These are phyloP conservation scores for Paradendryphiella salina DNA, from an alignment of 2,329 filamentous ascomycete genomes.

Conservation along the genomic window DNA sequence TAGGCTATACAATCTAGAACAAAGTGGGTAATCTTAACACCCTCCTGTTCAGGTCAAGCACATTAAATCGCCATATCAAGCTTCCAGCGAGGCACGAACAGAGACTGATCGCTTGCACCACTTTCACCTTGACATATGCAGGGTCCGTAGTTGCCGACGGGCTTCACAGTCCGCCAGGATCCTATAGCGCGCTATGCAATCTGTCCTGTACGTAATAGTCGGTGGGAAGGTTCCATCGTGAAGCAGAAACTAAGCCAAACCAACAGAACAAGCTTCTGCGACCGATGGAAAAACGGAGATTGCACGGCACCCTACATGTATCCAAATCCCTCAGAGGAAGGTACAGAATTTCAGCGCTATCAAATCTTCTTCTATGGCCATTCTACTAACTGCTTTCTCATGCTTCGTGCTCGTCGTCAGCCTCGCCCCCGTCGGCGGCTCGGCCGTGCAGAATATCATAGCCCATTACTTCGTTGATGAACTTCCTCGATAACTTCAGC, in stretches of 20 bases:
- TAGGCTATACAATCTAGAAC: slow-evolving; percentile 18
- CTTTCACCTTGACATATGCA: slow-evolving; percentile 5
- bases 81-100: slow-evolving; percentile 5
- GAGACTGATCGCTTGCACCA: slow-evolving; percentile 11
- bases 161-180: slow-evolving; percentile 9
- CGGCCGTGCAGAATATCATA: slow-evolving; percentile 43
- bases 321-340: slow-evolving; percentile 1
- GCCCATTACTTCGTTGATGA: slow-evolving; percentile 44
- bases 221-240: slow-evolving; percentile 19
- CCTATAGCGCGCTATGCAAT: slow-evolving; percentile 20
- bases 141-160: slow-evolving; percentile 22
- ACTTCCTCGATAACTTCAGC: slow-evolving; percentile 34
- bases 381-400: slow-evolving; percentile 6
- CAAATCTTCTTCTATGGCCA: neutral
- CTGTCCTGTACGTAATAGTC: slow-evolving; percentile 29
- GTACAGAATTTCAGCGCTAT: slow-evolving; percentile 5
- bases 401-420: slow-evolving; percentile 28
- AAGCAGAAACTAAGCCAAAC: slow-evolving; percentile 19
- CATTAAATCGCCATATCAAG: slow-evolving; percentile 10
- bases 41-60: slow-evolving; percentile 19
- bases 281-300: slow-evolving; percentile 17
- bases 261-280: slow-evolving; percentile 17
- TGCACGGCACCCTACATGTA: slow-evolving; percentile 17
- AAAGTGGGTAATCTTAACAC: slow-evolving; percentile 11
- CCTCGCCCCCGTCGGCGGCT: slow-evolving; percentile 30